phyloP scores from a whole-genome alignment of 345 rosid species.

The sweet orange (Citrus sinensis) region DNA sequence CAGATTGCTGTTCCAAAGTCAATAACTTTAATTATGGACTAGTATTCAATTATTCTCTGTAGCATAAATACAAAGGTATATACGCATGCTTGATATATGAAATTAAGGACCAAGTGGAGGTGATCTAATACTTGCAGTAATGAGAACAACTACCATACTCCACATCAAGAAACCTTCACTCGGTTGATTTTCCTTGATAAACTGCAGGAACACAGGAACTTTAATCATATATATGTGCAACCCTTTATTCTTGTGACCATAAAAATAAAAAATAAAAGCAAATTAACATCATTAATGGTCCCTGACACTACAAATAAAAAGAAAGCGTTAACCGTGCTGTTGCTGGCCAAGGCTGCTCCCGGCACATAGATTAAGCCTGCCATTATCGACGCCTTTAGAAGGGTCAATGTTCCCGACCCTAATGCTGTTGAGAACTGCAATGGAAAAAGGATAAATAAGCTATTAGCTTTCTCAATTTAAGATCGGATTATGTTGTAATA shows the following conservation, averaged over 20 bases:
- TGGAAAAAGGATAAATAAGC: neutral
- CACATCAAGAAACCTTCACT: conserved; percentile 39
- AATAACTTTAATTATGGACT: no score
- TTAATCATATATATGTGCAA: neutral
- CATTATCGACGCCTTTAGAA: conserved; percentile 27
- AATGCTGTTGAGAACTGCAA: conserved; percentile 31
- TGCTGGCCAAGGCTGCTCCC: conserved; percentile 32
- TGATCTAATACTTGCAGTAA: conserved; percentile 21
- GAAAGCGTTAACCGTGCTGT: conserved; percentile 14
- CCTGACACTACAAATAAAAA: conserved; percentile 22
- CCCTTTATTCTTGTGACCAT: neutral
- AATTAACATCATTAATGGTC: neutral
- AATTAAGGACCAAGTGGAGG: neutral
- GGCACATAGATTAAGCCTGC: conserved; percentile 30
- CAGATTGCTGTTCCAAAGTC: conserved; percentile 27
- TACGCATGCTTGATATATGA: neutral
- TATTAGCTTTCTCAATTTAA: no score
- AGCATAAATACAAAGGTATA: no score
- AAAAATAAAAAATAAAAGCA: neutral
- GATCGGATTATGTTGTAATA: no score
- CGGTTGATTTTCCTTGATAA: conserved; percentile 30
- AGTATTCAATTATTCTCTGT: neutral
- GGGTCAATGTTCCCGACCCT: conserved; percentile 26
- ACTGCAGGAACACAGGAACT: conserved; percentile 17
- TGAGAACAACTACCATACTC: conserved; percentile 32